Conservation (phyloP, 2,329 filamentous ascomycete genomes). For the Neurospora sp. region DNA sequence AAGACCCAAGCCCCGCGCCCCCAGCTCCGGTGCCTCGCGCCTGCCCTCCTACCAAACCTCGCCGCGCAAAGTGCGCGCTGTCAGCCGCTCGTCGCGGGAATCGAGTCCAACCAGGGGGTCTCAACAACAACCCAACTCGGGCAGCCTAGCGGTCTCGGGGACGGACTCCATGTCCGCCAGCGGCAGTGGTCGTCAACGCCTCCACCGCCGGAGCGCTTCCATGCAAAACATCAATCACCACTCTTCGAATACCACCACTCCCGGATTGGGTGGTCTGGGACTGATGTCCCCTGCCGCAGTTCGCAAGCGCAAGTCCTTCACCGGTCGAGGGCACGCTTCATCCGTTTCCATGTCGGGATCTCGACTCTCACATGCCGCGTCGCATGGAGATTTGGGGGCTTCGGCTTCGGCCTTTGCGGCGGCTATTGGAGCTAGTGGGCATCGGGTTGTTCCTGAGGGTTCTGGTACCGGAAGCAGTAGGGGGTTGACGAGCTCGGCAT, state of each 20-base stretch:
- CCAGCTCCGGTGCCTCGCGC: constrained; percentile 40
- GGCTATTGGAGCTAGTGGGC: neutral
- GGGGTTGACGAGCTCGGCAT: neutral
- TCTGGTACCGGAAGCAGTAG: neutral
- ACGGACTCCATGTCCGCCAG: neutral
- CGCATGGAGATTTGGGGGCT: neutral
- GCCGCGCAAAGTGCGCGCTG: constrained; percentile 29
- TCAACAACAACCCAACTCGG: neutral
- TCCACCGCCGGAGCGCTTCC: constrained; percentile 18
- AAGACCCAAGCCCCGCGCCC: constrained; percentile 36
- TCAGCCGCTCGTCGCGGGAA: constrained; percentile 18
- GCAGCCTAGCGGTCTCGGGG: constrained; percentile 1
- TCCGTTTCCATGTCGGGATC: neutral
- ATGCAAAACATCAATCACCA: constrained; percentile 17
- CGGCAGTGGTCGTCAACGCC: constrained; percentile 3
- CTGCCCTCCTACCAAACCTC: constrained; percentile 32
- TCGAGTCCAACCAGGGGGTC: constrained; percentile 1
- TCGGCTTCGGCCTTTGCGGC: neutral
- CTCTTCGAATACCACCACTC: neutral
- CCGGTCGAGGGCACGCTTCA: constrained; percentile 9
- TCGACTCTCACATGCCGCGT: neutral
- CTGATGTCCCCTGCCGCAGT: constrained; percentile 13
- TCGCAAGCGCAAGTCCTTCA: constrained; percentile 29
- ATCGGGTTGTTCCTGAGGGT: neutral
- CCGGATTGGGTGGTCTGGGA: neutral